Conservation (phyloP, 2,329 filamentous ascomycete genomes). For the Aspergillus sp. region DNA sequence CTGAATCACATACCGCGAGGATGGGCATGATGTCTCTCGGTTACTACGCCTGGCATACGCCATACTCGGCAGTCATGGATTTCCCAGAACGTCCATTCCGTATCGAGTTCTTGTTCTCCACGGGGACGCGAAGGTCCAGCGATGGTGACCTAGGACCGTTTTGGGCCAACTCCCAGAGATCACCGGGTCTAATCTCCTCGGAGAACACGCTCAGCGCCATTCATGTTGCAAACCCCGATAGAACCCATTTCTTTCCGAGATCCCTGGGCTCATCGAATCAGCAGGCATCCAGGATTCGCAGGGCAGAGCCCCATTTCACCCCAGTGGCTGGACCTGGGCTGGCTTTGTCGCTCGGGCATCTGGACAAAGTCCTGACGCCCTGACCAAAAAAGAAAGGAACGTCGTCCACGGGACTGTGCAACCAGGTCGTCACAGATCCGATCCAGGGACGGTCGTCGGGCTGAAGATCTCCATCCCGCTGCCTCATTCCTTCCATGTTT, state of each 20-base stretch:
- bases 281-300: slow-evolving; percentile 8
- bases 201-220: slow-evolving; percentile 5
- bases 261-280: neutral
- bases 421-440: slow-evolving; percentile 4
- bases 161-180: slow-evolving; percentile 7
- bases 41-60: slow-evolving; percentile 16
- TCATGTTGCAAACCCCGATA: slow-evolving; percentile 3
- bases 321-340: slow-evolving; percentile 9
- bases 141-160: neutral
- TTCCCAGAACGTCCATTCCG: slow-evolving; percentile 17
- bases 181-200: slow-evolving; percentile 8
- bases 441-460: slow-evolving; percentile 8
- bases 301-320: slow-evolving; percentile 11
- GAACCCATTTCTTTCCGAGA: neutral
- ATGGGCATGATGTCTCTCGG: slow-evolving; percentile 12
- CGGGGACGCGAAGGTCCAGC: neutral
- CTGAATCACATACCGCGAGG: slow-evolving; percentile 14
- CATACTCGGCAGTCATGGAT: slow-evolving; percentile 14
- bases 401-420: slow-evolving; percentile 1
- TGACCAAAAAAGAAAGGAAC: slow-evolving; percentile 2
- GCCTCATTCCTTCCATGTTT: slow-evolving; percentile 8
- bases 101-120: slow-evolving; percentile 6
- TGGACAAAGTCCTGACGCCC: neutral
- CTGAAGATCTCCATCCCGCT: slow-evolving; percentile 21
- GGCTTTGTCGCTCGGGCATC: neutral